phyloP scores from a whole-genome alignment of 371 early-diverging fungal genomes.

The Rhizopus microsporus region DNA sequence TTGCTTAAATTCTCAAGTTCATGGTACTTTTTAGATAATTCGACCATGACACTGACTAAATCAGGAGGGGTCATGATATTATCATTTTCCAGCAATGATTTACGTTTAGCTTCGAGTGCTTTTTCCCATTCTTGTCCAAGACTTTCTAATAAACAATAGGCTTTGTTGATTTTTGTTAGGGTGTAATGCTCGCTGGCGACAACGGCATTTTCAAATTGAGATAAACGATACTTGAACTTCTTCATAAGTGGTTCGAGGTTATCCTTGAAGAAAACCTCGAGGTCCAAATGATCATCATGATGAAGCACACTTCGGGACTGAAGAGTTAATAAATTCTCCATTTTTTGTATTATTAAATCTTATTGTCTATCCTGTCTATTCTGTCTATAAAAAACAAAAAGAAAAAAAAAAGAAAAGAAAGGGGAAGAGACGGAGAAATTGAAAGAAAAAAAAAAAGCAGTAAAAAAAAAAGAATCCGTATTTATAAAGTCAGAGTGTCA shows the following conservation, averaged over 20 bases:
- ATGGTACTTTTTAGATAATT: constrained; percentile 29
- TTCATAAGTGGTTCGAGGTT: constrained; percentile 44
- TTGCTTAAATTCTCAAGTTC: constrained; percentile 23
- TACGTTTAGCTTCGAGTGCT: constrained; percentile 16
- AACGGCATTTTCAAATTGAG: constrained; percentile 37
- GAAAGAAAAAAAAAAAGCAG: constrained; percentile 1
- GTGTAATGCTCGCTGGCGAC: constrained; percentile 37
- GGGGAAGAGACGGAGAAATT: neutral
- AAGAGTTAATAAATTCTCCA: constrained; percentile 49
- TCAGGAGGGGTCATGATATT: constrained; percentile 25
- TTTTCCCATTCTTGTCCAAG: constrained; percentile 43
- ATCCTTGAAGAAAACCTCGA: constrained; percentile 47
- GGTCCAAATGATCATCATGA: constrained; percentile 37
- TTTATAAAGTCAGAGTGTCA: neutral
- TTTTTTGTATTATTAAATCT: constrained; percentile 8
- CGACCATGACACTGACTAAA: constrained; percentile 23
- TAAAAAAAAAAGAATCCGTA: constrained; percentile 4
- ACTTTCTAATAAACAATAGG: constrained; percentile 32
- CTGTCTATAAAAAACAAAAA: neutral
- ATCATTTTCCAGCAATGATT: constrained; percentile 18
- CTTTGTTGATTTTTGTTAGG: constrained; percentile 36
- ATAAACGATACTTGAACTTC: constrained; percentile 44
- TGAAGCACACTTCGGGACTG: constrained; percentile 22
- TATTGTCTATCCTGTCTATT: neutral
- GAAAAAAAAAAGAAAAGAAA: neutral